Base-by-base conservation (phyloP, 805 yeast genomes). In the Pichia deserticola region DNA sequence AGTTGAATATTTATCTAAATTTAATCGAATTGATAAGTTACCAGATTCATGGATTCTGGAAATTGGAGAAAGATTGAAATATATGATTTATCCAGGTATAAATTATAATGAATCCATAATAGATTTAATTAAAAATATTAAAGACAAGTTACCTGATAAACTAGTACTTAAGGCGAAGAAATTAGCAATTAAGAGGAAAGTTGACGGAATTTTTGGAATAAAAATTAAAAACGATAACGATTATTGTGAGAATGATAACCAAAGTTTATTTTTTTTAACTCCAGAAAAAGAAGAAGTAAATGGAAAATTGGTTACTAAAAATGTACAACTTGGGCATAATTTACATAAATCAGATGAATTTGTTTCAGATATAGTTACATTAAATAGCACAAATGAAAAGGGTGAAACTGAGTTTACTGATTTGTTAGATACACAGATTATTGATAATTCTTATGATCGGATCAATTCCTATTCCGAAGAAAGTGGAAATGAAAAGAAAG, bases 41-140 rank as follows among this genome's bases (percentile, higher is more conserved):
- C 42, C 50, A 1, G 40, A 41, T 12, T 39, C 38, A 11, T 52
- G 55, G 55, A 34, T 42, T 5, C 7, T 27, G 3, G 40, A 36
- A 36, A 40, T 52, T 20, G 37, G 51, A 1, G 8, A 5, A 5
- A 44, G 36, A 33, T 25, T 49, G 12, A 27, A 8, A 3, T 33
- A 20, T 36, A 10, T 40, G 11, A 12, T 49, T 13, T 15, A 47
- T 13, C 8, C 40, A 28, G 45, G 33, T 9, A n/a, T 47, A 20
- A n/a, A 15, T 3, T 42, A 33, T 43, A 33, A 47, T 12, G 40
- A 35, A 5, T 10, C 39, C 1, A 34, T 42, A 15, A 7, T 40
- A 4, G n/a, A 40, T 7, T 25, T 43, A n/a, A 6, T 48, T 25
- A 7, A 12, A 4, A 10, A 12, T 10, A 13, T 48, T 5, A 11